Percentiles rank a stretch among this genome's conserved stretches.
Evolutionary conservation across 2,329 filamentous ascomycete species (phyloP).

Genomic region (Aspergillus fijiensis): DNA sequence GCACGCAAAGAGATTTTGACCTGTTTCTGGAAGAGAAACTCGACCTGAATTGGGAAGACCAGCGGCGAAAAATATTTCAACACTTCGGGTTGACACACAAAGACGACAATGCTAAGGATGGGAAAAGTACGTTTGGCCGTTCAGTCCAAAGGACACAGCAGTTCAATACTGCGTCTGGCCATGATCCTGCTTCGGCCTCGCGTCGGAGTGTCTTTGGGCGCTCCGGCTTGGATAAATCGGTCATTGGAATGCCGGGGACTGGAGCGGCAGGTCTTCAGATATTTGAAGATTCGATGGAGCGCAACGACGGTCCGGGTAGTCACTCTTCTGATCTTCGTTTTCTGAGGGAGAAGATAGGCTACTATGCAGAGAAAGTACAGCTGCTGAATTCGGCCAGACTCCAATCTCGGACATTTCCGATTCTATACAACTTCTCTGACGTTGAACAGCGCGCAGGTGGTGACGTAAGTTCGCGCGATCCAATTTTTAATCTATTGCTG

Average conservation of each 20-base stretch:
- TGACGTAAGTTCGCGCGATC: constrained; percentile 47
- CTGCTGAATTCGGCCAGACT: constrained; percentile 72
- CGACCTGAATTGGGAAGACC: constrained; percentile 91
- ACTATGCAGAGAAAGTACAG: constrained; percentile 76
- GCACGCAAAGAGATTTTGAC: constrained; percentile 89
- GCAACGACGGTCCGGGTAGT: constrained; percentile 51
- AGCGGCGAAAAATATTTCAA: constrained; percentile 89
- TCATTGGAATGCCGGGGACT: constrained; percentile 76
- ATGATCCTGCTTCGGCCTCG: constrained; percentile 39
- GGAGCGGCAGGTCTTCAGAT: constrained; percentile 60
- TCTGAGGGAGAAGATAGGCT: constrained; percentile 78
- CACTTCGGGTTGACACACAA: constrained; percentile 81
- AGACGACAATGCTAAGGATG: constrained; percentile 40
- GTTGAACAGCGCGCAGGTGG: constrained; percentile 71
- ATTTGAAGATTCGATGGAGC: constrained; percentile 66
- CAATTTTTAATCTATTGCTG: constrained; percentile 13
- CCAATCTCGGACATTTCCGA: constrained; percentile 65
- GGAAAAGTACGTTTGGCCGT: constrained; percentile 52
- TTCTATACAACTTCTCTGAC: constrained; percentile 72
- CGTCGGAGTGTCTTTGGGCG: constrained; percentile 63
- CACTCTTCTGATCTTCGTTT: constrained; percentile 70
- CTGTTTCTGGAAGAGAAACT: constrained; percentile 91
- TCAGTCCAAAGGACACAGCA: constrained; percentile 39
- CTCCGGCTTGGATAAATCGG: constrained; percentile 74
- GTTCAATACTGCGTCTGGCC: constrained; percentile 45